Evolutionary conservation across 495 filamentous ascomycete genomes (phyloP), one percentile per base, ranked within the genome.

Genomic region (Chlorociboria aeruginascens): DNA sequence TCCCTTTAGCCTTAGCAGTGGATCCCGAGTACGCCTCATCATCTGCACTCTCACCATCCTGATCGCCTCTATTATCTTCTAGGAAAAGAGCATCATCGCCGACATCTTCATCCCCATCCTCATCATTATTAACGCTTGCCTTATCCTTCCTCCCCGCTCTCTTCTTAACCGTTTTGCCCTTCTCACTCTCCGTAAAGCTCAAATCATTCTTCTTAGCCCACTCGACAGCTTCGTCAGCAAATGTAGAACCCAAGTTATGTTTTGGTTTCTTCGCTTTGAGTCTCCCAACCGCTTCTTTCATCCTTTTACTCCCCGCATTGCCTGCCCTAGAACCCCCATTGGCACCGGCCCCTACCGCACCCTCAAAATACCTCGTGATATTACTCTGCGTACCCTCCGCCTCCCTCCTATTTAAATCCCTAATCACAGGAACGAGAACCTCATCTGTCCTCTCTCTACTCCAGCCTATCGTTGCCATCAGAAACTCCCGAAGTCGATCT

Each of bases 381-480:
- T 97, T 98, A 30, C 78, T 80, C 70, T 98, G 92, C 14, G 89
- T 95, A 1, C 93, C 92, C 63, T 97, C 92, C 10, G 73, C 71
- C 50, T 83, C 81, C 32, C 90, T 69, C 1, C 76, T 73, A 63
- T 96, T 96, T 86, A 97, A 93, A 60, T 97, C 93, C 40, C 78
- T 71, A 32, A 98, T 87, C 0, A 98, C 93, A 0, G 92, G 92
- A 8, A 97, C 85, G 3, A 98, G 74, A 2, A 97, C 83, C 60
- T 97, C 90, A 52, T 97, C 93, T 0, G 90, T 96, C 16, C 86
- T 73, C 58, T 95, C 89, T 58, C 82, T 79, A 40, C 71, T 77
- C 92, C 92, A 98, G 1, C 92, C 92, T 50, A 98, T 83, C 0
- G 88, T 94, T n/a, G 71, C 65, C 87, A 94, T 95, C 36, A 98